Conservation (phyloP, 2,329 filamentous ascomycete genomes). For the Pestalotiopsis sp. region DNA sequence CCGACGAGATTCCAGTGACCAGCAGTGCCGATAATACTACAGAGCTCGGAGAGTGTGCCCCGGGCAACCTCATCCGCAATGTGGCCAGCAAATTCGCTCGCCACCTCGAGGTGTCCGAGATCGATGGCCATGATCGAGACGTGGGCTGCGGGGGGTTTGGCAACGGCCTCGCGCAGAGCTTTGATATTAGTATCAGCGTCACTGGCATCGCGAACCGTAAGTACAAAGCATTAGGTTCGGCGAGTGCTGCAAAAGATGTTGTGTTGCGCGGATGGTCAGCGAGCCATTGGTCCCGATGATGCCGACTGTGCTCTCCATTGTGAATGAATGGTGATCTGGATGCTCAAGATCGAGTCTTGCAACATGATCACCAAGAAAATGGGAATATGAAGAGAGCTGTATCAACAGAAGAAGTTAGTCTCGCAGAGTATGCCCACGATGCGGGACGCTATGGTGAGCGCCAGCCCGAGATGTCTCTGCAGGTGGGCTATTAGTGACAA, state of each 20-base stretch:
- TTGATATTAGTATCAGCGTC: constrained; percentile 18
- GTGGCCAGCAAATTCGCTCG: constrained; percentile 33
- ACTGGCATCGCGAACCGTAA: constrained; percentile 31
- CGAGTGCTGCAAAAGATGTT: constrained; percentile 22
- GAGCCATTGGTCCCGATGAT: constrained; percentile 43
- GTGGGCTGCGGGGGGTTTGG: constrained; percentile 37
- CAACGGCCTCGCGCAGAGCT: constrained; percentile 16
- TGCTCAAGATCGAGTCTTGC: not conserved
- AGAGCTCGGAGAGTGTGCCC: constrained; percentile 30
- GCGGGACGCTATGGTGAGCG: not conserved
- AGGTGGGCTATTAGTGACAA: not conserved
- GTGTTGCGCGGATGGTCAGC: constrained; percentile 24
- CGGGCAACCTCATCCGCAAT: constrained; percentile 27
- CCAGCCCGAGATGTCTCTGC: not conserved
- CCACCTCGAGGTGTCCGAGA: constrained; percentile 31
- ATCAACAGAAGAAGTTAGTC: not conserved
- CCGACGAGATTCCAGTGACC: constrained; percentile 37
- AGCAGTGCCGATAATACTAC: constrained; percentile 42
- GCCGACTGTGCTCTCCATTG: constrained; percentile 32
- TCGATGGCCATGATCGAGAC: constrained; percentile 34
- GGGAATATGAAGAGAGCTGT: not conserved
- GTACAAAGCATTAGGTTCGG: constrained; percentile 28
- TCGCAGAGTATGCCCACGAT: not conserved
- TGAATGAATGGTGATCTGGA: not conserved
- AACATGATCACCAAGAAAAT: not conserved